phyloP scores from a whole-genome alignment of 129 eudicot genomes.

The Helianthus tuberosus region DNA sequence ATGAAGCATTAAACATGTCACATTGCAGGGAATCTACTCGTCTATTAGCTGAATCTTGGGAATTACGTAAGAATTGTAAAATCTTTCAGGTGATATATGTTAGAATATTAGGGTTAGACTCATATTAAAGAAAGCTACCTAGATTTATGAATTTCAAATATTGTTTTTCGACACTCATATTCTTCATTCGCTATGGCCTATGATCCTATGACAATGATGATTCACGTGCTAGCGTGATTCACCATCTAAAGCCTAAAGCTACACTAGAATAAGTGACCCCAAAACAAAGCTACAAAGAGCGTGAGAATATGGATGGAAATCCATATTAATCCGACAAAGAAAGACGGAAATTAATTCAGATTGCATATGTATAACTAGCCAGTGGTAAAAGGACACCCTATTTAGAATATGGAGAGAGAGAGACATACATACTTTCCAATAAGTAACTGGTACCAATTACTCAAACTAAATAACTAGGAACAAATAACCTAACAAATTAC shows the following conservation, averaged over 20 bases:
- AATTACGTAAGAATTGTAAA: neutral
- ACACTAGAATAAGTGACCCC: conserved; percentile 16
- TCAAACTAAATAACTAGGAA: conserved; percentile 12
- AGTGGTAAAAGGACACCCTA: conserved; percentile 12
- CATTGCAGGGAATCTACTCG: neutral
- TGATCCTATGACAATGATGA: neutral
- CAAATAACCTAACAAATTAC: neutral
- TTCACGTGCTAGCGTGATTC: neutral
- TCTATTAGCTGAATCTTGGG: neutral
- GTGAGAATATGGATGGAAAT: neutral
- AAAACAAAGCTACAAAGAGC: neutral
- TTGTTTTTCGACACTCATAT: no score
- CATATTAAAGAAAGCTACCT: no score
- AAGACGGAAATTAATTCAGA: neutral
- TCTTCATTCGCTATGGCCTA: no score
- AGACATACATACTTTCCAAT: conserved; percentile 2
- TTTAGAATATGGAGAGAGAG: neutral
- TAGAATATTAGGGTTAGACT: no score
- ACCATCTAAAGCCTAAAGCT: conserved; percentile 1
- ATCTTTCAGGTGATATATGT: no score
- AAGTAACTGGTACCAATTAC: neutral
- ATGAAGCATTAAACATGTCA: conserved; percentile 5
- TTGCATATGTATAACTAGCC: conserved; percentile 10
- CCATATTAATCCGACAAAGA: conserved; percentile 1
- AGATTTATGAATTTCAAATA: no score